Evolutionary conservation across 257 asterid species (phyloP), one percentile per base, ranked within the genome.

Genomic region (Ocimum tenuiflorum): DNA sequence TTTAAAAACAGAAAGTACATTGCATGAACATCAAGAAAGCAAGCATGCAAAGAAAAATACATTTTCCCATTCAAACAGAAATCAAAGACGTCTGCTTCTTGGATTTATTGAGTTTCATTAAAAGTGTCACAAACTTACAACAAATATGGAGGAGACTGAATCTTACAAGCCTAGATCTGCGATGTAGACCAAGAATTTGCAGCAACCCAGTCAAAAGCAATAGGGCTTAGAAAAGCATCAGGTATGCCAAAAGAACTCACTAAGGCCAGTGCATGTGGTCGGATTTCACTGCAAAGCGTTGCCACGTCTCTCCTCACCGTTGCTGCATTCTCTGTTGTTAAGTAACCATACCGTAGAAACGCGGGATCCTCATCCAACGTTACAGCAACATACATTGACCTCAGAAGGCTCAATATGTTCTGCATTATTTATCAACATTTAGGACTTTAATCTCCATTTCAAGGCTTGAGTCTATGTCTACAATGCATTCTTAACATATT

Each of bases 181-280:
- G 67, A 57, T 1, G 85, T n/a, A 52, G 88, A 72, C 92, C 89
- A 87, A 43, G 96, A 72, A 74, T 92, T 88, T 19, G 96, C 88
- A 13, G 95, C 91, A 53, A 92, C 81, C 99, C 99, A 92, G 69
- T 89, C 85, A 52, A 89, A 92, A 14, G 99, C 95, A 0, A 94
- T 80, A 7, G 97, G 97, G 62, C 97, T 65, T 60, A 94, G 80
- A 76, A 94, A 90, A 73, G 96, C 95, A 76, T 89, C 97, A 15
- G 97, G 96, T 65, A 94, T 88, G 29, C 99, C 96, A 1, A 94
- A 83, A 18, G 96, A 85, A 69, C 54, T 68, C 59, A 92, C 94
- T 78, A 86, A 69, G 14, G 89, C 72, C 56, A 92, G 99, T 2
- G 95, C 95, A 46, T 92, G 91, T 6, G 96, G 95, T 51, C 97